A percentile compares a stretch with the other conserved stretches of the same genome.
These are phyloP conservation scores for Cadophora sp. DNA, from an alignment of 2,329 filamentous ascomycete species.

Conservation along the genomic window DNA sequence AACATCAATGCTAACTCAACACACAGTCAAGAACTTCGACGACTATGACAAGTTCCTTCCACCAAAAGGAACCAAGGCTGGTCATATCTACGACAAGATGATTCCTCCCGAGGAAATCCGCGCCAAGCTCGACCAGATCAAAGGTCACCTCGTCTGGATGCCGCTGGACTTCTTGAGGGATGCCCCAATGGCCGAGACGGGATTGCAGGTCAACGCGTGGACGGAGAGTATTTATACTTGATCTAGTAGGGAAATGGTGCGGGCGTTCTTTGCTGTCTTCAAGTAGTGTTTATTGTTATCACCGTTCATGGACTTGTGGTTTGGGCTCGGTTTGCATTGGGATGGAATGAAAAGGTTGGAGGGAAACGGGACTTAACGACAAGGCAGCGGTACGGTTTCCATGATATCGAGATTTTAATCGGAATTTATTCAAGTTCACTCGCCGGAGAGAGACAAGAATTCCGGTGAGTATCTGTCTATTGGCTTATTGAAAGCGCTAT, in stretches of 20 bases:
- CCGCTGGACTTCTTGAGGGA: conserved; percentile 86
- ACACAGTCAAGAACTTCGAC: conserved; percentile 79
- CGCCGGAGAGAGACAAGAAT: too few species aligned
- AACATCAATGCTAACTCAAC: conserved; percentile 3
- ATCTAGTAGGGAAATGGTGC: neutral
- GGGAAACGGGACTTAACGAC: neutral
- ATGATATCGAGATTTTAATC: neutral
- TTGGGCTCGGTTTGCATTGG: neutral
- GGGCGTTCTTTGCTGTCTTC: neutral
- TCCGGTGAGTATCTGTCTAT: too few species aligned
- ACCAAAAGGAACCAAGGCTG: conserved; percentile 74
- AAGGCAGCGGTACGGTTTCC: neutral
- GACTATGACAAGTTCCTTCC: conserved; percentile 86
- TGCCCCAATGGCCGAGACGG: conserved; percentile 87
- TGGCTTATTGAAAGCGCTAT: too few species aligned
- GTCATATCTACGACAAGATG: conserved; percentile 86
- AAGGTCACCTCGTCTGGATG: conserved; percentile 94
- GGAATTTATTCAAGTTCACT: neutral
- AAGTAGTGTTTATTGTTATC: conserved; percentile 2
- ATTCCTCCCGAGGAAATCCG: conserved; percentile 76
- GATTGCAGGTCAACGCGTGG: conserved; percentile 82
- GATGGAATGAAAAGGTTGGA: neutral
- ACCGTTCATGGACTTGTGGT: neutral
- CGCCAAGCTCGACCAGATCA: conserved; percentile 77
- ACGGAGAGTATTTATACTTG: conserved; percentile 88